Base-by-base conservation (phyloP, 2,329 filamentous ascomycete species). In the Trichoderma koningii region DNA sequence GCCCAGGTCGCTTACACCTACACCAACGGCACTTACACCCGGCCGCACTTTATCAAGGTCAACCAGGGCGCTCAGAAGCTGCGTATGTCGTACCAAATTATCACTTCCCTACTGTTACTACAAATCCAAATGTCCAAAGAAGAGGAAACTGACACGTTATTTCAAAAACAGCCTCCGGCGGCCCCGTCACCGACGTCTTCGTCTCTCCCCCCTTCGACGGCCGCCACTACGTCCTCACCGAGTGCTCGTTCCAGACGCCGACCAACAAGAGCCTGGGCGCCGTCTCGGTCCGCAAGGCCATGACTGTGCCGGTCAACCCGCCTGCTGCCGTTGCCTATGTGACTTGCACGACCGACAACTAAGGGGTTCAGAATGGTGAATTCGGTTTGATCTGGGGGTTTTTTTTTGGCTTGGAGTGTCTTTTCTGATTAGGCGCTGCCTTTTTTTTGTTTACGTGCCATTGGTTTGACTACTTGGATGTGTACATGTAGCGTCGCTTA, bases 221-320 rank as follows among this genome's bases (percentile, higher is more conserved):
- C 47, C 48, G 55, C 38, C 38, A 19, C 26, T 65, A 65, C 55
- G 38, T 47, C 41, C 34, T 41, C 55, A 65, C 55, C 7, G 21
- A 30, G 26, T 65, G 63, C 55, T 38, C 23, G 28, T 55, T 65
- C 63, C 55, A 59, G 48, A 48, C 55, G 19, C 47, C 55, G 42
- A 30, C 55, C 15, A 60, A 60, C 55, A 60, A 53, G 34, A 60
- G 47, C 28, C 47, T 59, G 2, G 53, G 48, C 0, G 48, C 38
- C 3, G 38, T 60, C 5, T 30, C 48, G 21, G 26, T 60, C 19
- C 55, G 48, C 34, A 60, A 60, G 48, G 55, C 63, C 1, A 60
- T 28, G 19, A 60, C 55, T 21, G 48, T 53, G 47, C 55, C 55
- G 19, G 55, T 65, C 4, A 42, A 52, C 42, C 63, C 63, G 15